These are phyloP conservation scores for Penicillium sumatraense DNA, from an alignment of 2,329 filamentous ascomycete genomes.

Conservation along the genomic window DNA sequence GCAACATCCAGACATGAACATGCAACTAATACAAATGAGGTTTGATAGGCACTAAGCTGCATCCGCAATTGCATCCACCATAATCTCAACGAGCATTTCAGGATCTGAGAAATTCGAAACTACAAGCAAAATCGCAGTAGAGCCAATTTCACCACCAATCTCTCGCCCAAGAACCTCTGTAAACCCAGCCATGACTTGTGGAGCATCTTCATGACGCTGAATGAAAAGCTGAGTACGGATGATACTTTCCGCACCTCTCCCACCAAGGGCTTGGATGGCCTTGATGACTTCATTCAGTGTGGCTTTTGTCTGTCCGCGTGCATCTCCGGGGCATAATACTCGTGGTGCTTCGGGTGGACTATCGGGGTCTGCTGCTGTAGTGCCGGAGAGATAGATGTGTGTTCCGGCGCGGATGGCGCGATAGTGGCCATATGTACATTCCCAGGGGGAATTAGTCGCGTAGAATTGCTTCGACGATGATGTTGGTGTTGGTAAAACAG, in stretches of 20 bases:
- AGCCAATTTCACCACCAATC: neutral
- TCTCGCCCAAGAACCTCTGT: neutral
- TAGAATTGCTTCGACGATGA: neutral
- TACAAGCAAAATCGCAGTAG: constrained; percentile 1
- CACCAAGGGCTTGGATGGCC: neutral
- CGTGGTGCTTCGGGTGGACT: neutral
- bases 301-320: neutral
- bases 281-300: constrained; percentile 2
- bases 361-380: constrained; percentile 1
- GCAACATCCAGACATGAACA: too few species aligned
- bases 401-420: neutral
- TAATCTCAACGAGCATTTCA: constrained; percentile 4
- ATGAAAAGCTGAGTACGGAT: constrained; percentile 1
- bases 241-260: neutral
- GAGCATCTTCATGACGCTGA: neutral
- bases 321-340: neutral
- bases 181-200: neutral
- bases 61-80: constrained; percentile 3
- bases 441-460: constrained; percentile 2
- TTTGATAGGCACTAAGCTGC: too few species aligned
- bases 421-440: neutral
- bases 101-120: neutral
- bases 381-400: neutral
- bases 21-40: too few species aligned
- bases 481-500: neutral